Evolutionary conservation across 805 yeast species (phyloP), one percentile per base, ranked within the genome.

Genomic region (Blastobotrys terrestris): DNA sequence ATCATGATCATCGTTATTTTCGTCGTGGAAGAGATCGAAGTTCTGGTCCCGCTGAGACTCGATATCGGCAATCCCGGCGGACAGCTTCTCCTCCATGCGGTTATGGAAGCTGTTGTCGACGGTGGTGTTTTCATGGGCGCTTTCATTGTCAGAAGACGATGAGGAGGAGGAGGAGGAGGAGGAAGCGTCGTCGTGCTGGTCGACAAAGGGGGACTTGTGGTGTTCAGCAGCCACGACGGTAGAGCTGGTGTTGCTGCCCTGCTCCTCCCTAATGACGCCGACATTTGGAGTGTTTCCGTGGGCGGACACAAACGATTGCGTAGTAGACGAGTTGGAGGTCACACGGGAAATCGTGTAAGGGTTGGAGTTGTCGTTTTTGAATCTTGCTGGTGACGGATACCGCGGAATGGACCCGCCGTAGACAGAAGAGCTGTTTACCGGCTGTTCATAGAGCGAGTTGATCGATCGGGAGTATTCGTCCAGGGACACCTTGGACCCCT

Each of bases 381-480:
- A 14, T 5, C 18, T 5, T 13, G 46, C 26, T 15, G 31, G 31
- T 5, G 3, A 51, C 51, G 13, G 64, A 58, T 7, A 57, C 39
- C 16, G 5, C 35, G 35, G 35, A 26, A 26, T 26, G 8, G 35
- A 26, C 8, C 35, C 35, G 35, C 35, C 35, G 11, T 62, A 56
- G 44, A 58, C 44, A 2, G 60, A 56, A 5, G 56, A 53, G 26
- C 47, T 55, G 35, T 26, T 26, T 26, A 26, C 35, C 8, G 35
- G 35, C 20, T 45, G 45, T 26, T 60, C 60, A 21, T 51, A 49
- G 51, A 54, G 49, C 13, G 59, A 49, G 53, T 54, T 44, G 15
- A 65, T 49, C 8, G 64, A 56, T 15, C 60, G 56, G 42, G 58
- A 48, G 54, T 60, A 63, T 46, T 60, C 61, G 40, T 60, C 64